phyloP scores from a whole-genome alignment of 2,329 filamentous ascomycete species.

The Xylaria sp. region DNA sequence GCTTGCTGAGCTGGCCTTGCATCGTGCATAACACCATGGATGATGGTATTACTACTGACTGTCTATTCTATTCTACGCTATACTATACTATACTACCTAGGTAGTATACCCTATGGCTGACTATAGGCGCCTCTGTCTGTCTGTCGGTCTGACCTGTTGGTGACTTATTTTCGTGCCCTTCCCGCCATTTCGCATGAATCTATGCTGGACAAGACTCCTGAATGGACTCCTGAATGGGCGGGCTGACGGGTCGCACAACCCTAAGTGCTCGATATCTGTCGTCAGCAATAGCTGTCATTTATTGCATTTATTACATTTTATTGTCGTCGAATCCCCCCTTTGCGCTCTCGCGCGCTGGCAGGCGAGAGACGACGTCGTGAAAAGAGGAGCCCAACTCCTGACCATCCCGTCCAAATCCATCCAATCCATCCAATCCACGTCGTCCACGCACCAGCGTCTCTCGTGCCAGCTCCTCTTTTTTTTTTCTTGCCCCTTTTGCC shows the following conservation, averaged over 20 bases:
- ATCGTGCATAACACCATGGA: slow-evolving; percentile 34
- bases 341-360: slow-evolving; percentile 13
- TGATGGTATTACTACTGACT: slow-evolving; percentile 20
- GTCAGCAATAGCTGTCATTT: slow-evolving; percentile 8
- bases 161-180: not conserved
- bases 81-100: too few species aligned
- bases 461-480: slow-evolving; percentile 29
- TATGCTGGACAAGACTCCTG: not conserved
- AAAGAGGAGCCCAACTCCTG: slow-evolving; percentile 31
- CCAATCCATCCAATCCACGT: slow-evolving; percentile 40
- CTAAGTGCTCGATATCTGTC: not conserved
- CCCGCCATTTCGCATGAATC: slow-evolving; percentile 9
- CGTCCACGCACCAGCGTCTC: slow-evolving; percentile 39
- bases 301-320: slow-evolving; percentile 1
- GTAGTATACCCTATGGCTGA: too few species aligned
- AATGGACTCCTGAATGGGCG: slow-evolving; percentile 8
- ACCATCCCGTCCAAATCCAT: slow-evolving; percentile 25
- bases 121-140: not conserved
- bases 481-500: slow-evolving; percentile 18
- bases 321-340: not conserved
- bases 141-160: not conserved
- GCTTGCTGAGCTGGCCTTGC: slow-evolving; percentile 37
- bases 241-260: not conserved
- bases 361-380: slow-evolving; percentile 23
- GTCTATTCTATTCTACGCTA: too few species aligned